phyloP scores from a whole-genome alignment of 352 stramenopile genomes.

The Globisporangium okanoganense region DNA sequence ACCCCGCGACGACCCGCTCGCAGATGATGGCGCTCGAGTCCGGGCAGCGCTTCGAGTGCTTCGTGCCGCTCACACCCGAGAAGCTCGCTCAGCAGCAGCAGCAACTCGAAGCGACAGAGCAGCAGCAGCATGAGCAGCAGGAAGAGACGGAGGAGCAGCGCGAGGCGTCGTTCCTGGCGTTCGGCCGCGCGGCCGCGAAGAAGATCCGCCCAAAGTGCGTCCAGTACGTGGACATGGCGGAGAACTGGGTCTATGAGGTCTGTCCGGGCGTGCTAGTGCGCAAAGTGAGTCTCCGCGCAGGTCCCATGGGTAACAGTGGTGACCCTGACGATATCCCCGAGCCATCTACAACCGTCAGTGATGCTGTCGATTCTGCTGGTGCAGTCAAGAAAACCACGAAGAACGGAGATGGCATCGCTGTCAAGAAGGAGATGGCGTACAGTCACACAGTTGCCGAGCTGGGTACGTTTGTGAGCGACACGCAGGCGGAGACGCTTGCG shows the following conservation, averaged over 20 bases:
- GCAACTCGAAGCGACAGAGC: background rate
- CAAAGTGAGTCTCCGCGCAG: constrained; percentile 32
- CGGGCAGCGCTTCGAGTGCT: constrained; percentile 71
- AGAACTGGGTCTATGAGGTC: constrained; percentile 63
- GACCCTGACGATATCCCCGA: background rate
- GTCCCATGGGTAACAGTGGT: background rate
- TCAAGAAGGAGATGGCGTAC: background rate
- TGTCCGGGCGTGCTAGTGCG: constrained; percentile 55
- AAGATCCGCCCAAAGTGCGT: constrained; percentile 67
- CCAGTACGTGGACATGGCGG: constrained; percentile 46
- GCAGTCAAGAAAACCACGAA: background rate
- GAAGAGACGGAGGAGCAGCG: constrained; percentile 9
- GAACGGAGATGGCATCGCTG: background rate
- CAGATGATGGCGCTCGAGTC: constrained; percentile 64
- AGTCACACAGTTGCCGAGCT: constrained; percentile 37
- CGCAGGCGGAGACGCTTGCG: constrained; percentile 18
- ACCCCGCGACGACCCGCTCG: constrained; percentile 25
- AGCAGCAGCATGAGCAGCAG: background rate
- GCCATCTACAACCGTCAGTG: background rate
- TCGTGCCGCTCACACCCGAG: constrained; percentile 37
- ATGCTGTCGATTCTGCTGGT: constrained; percentile 1
- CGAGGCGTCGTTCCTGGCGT: constrained; percentile 31
- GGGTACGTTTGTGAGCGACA: constrained; percentile 33
- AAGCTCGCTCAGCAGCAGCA: constrained; percentile 10
- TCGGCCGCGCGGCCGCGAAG: constrained; percentile 43